These are phyloP conservation scores for Kodamaea laetipori DNA, from an alignment of 805 yeast species.

Conservation along the genomic window DNA sequence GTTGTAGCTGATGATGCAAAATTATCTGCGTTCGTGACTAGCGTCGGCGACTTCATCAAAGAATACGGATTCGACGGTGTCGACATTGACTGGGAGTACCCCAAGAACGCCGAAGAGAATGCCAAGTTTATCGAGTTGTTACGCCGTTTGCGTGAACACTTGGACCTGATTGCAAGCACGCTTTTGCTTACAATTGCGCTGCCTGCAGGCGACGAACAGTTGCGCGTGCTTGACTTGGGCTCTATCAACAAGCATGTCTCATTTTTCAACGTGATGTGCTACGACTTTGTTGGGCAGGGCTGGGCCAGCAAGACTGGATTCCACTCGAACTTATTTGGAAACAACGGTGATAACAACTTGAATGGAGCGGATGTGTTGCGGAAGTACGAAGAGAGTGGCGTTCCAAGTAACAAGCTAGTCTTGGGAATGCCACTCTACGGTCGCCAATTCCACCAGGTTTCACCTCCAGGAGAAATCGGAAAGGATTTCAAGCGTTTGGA, in stretches of 20 bases:
- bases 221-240: slow-evolving; percentile 44
- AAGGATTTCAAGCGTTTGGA: slow-evolving; percentile 31
- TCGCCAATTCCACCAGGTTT: slow-evolving; percentile 34
- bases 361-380: slow-evolving; percentile 53
- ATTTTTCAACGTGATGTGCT: slow-evolving; percentile 88
- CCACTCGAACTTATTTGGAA: slow-evolving; percentile 66
- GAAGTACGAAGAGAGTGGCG: slow-evolving; percentile 44
- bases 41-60: slow-evolving; percentile 49
- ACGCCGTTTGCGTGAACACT: slow-evolving; percentile 35
- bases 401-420: slow-evolving; percentile 54
- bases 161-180: slow-evolving; percentile 32
- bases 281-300: slow-evolving; percentile 74
- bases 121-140: slow-evolving; percentile 46
- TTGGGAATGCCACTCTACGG: slow-evolving; percentile 93
- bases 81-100: slow-evolving; percentile 96
- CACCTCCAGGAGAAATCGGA: slow-evolving; percentile 43
- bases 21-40: slow-evolving; percentile 49
- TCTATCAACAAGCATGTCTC: slow-evolving; percentile 61
- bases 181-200: slow-evolving; percentile 71
- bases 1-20: slow-evolving; percentile 24
- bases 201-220: slow-evolving; percentile 61
- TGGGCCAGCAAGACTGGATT: slow-evolving; percentile 67
- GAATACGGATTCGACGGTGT: slow-evolving; percentile 81
- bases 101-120: slow-evolving; percentile 51
- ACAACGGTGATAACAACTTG: slow-evolving; percentile 40